These are phyloP conservation scores for Oehlia diaphana DNA, from an alignment of 192 early-diverging fungal genomes.

Conservation along the genomic window DNA sequence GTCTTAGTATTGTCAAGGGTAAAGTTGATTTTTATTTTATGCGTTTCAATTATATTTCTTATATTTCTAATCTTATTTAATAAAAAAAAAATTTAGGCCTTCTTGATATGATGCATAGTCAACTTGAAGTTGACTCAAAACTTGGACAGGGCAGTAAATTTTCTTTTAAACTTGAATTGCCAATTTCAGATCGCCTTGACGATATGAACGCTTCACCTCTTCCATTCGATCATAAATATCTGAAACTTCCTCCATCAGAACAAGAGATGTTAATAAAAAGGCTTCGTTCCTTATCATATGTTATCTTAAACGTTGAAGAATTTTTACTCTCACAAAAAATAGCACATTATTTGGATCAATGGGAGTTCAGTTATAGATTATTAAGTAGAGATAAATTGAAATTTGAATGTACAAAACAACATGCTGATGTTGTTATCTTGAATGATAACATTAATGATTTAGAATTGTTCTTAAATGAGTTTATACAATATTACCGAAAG, in stretches of 20 bases:
- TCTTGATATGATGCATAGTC: conserved; percentile 8
- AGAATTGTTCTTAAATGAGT: conserved; percentile 2
- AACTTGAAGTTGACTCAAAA: conserved; percentile 2
- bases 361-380: not conserved
- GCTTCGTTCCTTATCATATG: not conserved
- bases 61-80: not conserved
- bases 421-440: not conserved
- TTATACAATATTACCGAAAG: not conserved
- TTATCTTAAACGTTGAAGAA: not conserved
- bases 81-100: not conserved
- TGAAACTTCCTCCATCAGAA: not conserved
- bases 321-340: not conserved
- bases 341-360: not conserved
- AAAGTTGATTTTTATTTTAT: too few species aligned
- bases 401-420: not conserved
- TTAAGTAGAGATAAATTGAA: not conserved
- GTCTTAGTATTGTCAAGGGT: conserved; percentile 15
- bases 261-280: not conserved
- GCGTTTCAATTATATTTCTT: not conserved
- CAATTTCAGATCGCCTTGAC: not conserved
- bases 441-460: conserved; percentile 10
- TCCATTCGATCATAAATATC: conserved; percentile 6
- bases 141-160: not conserved
- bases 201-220: not conserved
- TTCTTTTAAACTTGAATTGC: not conserved